Base-by-base conservation (phyloP, 768 basidiomycete genomes). In the Amanita polypyramis region DNA sequence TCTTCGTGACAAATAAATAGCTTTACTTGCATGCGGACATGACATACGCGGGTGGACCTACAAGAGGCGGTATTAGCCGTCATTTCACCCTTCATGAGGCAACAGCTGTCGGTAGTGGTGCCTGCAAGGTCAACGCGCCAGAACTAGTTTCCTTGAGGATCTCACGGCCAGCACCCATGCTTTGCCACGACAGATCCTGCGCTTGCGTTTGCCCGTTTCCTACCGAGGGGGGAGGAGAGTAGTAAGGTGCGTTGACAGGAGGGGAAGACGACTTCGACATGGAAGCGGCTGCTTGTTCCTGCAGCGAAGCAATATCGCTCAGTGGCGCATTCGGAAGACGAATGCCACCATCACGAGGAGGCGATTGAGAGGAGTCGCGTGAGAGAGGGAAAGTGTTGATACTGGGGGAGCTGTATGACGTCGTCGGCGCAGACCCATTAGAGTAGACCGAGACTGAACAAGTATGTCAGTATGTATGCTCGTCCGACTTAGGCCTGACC, bases 311-410 rank as follows among this genome's bases (percentile, higher is more conserved):
- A 51, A 87, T 77, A 58, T 86, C 85, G 10, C 76, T 74, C 32
- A 86, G 69, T 1, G 83, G 82, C 6, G 82, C 76, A 52, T 80
- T 83, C 12, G 85, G 85, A 6, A 87, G 75, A 32, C 85, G 78
- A 58, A 88, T 88, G 15, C 77, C 78, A 25, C 72, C 72, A 50
- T 80, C 79, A 21, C 47, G 60, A 6, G 68, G 67, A 0, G 75
- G 75, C 0, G 76, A 75, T 32, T 70, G 69, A 1, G 76, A 72
- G 34, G 76, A 71, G 35, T 70, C 74, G 54, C 79, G 70, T 4
- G 80, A 76, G 20, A 84, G 76, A 29, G 80, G 69, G 66, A 76
- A 86, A 1, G 81, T 66, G 19, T 73, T 61, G 7, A 73, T 62
- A 25, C 74, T 71, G 21, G 85, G 83, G 0, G 82, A 85, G 58